Conservation (phyloP, 495 filamentous ascomycete genomes). For the Penicillium ochrochloron region DNA sequence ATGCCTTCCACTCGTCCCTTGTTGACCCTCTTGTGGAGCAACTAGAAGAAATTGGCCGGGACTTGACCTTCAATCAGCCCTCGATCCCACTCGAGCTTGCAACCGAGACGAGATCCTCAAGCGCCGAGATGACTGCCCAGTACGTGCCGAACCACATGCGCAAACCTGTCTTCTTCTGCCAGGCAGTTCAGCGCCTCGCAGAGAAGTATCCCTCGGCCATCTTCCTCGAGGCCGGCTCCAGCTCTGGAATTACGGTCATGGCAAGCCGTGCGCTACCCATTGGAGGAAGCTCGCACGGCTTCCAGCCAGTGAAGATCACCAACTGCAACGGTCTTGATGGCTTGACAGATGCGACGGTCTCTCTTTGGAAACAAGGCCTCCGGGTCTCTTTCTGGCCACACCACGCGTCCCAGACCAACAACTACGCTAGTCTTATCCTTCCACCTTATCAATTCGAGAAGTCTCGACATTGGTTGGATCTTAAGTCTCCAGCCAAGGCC, state of each 20-base stretch:
- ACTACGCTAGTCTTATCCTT: slow-evolving; percentile 44
- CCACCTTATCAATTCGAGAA: slow-evolving; percentile 62
- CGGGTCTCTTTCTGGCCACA: slow-evolving; percentile 53
- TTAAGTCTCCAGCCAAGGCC: slow-evolving; percentile 21
- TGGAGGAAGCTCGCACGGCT: slow-evolving; percentile 25
- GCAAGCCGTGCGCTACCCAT: slow-evolving; percentile 35
- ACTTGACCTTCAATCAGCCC: slow-evolving; percentile 36
- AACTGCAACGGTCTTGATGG: slow-evolving; percentile 28
- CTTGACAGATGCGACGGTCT: slow-evolving; percentile 46
- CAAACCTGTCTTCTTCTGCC: slow-evolving; percentile 55
- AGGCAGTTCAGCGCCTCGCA: slow-evolving; percentile 51
- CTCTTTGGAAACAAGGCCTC: slow-evolving; percentile 53
- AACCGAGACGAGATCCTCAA: slow-evolving; percentile 25
- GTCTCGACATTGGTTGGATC: slow-evolving; percentile 45
- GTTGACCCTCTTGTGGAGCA: slow-evolving; percentile 44
- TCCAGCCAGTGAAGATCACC: slow-evolving; percentile 51
- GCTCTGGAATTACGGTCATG: slow-evolving; percentile 52
- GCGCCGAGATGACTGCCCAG: slow-evolving; percentile 41
- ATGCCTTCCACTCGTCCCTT: slow-evolving; percentile 57
- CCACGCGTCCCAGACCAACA: slow-evolving; percentile 40
- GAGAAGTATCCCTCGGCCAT: slow-evolving; percentile 37
- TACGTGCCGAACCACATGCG: slow-evolving; percentile 53
- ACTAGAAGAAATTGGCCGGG: slow-evolving; percentile 34
- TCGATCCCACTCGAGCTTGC: slow-evolving; percentile 39
- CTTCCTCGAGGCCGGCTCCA: slow-evolving; percentile 58